phyloP scores from a whole-genome alignment of 768 basidiomycete species.

The Crepidotus variabilis region DNA sequence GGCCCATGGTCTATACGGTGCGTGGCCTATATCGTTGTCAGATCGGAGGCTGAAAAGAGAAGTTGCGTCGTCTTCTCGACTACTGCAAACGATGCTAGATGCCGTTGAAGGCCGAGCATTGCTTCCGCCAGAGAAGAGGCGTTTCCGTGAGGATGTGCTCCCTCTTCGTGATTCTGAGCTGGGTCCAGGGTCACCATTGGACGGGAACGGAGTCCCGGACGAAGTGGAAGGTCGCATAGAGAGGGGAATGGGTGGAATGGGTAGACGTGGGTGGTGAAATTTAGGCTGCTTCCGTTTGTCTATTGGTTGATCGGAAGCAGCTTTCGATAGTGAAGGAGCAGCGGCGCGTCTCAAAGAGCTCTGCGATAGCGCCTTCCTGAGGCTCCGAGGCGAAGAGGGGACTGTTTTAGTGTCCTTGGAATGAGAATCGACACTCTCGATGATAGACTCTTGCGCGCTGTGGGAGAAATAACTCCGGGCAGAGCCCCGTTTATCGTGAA shows the following conservation, averaged over 20 bases:
- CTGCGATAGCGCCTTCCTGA: slow-evolving; percentile 57
- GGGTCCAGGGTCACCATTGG: slow-evolving; percentile 13
- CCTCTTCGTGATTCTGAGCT: slow-evolving; percentile 24
- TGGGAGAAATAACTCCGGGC: slow-evolving; percentile 19
- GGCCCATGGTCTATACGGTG: slow-evolving; percentile 21
- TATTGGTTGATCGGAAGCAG: slow-evolving; percentile 23
- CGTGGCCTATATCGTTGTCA: slow-evolving; percentile 32
- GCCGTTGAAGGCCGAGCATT: slow-evolving; percentile 46
- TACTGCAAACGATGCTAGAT: slow-evolving; percentile 23
- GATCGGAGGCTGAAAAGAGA: slow-evolving; percentile 53
- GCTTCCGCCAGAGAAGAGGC: slow-evolving; percentile 63
- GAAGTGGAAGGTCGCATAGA: slow-evolving; percentile 31
- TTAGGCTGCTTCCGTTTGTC: slow-evolving; percentile 53
- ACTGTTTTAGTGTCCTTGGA: slow-evolving; percentile 11
- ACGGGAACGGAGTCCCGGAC: slow-evolving; percentile 23
- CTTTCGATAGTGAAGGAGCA: slow-evolving; percentile 22
- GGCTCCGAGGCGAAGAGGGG: slow-evolving; percentile 25
- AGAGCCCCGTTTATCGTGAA: slow-evolving; percentile 23
- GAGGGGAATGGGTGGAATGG: slow-evolving; percentile 48
- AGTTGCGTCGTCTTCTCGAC: slow-evolving; percentile 48
- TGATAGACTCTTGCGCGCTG: neutral
- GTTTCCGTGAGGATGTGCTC: slow-evolving; percentile 39
- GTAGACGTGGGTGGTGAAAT: slow-evolving; percentile 56
- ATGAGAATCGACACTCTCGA: slow-evolving; percentile 6
- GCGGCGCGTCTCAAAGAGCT: slow-evolving; percentile 38